phyloP scores from a whole-genome alignment of 148 eudicot genomes.

The Rhododendron mucronatum region DNA sequence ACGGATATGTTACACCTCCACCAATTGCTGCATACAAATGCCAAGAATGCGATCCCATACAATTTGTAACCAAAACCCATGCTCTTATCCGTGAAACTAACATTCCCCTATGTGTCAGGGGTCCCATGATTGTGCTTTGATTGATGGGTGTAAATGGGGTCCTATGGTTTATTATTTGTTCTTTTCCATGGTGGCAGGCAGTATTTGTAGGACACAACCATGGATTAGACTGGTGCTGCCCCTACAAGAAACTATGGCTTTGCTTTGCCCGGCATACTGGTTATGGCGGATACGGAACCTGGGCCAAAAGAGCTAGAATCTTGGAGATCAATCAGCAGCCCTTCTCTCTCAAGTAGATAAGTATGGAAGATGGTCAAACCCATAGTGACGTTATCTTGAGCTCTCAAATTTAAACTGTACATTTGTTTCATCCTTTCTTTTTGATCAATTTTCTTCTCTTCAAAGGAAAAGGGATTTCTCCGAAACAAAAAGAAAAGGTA shows the following conservation, averaged over 20 bases:
- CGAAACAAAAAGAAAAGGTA: background rate
- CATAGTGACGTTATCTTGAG: conserved; percentile 65
- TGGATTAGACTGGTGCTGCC: conserved; percentile 98
- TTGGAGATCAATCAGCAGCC: conserved; percentile 60
- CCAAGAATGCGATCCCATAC: background rate
- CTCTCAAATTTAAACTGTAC: conserved; percentile 21
- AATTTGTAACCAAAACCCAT: background rate
- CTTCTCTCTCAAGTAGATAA: conserved; percentile 76
- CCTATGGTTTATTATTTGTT: background rate
- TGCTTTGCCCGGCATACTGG: conserved; percentile 95
- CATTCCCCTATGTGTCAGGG: background rate
- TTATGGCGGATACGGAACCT: conserved; percentile 94
- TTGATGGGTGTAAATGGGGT: background rate
- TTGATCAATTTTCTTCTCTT: background rate
- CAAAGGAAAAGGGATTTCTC: background rate
- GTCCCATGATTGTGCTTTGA: conserved; percentile 1
- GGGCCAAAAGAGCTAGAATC: conserved; percentile 80
- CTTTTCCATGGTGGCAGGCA: conserved; percentile 44
- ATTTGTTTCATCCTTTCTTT: background rate
- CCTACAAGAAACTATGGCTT: conserved; percentile 71
- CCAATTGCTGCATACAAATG: background rate
- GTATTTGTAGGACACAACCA: conserved; percentile 95
- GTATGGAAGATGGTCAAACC: conserved; percentile 75
- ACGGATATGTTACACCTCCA: background rate
- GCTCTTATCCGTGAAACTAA: background rate